A percentile compares a stretch with the other conserved stretches of the same genome.
phyloP scores from a whole-genome alignment of 129 eudicot genomes.

The Arctium lappa region DNA sequence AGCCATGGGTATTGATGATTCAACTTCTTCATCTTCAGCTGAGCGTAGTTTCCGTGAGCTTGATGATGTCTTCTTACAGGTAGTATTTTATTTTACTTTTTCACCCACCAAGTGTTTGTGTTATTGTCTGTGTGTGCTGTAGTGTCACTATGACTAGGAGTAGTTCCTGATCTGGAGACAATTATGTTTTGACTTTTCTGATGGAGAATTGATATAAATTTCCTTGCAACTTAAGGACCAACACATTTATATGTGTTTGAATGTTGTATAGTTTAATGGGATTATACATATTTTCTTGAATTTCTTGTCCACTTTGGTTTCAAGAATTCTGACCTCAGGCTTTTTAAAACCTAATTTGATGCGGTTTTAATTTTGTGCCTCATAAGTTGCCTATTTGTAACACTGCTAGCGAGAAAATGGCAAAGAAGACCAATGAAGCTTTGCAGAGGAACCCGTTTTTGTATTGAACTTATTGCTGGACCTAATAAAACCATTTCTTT shows the following conservation, averaged over 20 bases:
- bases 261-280: background rate
- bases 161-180: background rate
- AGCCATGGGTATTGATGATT: slow-evolving; percentile 17
- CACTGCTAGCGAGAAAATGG: background rate
- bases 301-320: background rate
- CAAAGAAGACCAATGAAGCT: background rate
- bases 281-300: background rate
- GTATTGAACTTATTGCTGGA: background rate
- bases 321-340: background rate
- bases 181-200: background rate
- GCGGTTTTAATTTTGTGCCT: background rate
- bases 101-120: slow-evolving; percentile 21
- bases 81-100: background rate
- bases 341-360: background rate
- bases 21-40: slow-evolving; percentile 30
- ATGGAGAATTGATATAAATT: background rate
- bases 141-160: background rate
- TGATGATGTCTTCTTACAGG: slow-evolving; percentile 79
- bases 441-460: background rate
- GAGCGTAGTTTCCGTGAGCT: slow-evolving; percentile 61
- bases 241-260: background rate
- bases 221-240: background rate
- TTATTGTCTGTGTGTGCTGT: background rate
- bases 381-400: background rate
- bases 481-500: background rate